phyloP scores from a whole-genome alignment of 371 early-diverging fungal species.

The Capillidium rhysosporum region DNA sequence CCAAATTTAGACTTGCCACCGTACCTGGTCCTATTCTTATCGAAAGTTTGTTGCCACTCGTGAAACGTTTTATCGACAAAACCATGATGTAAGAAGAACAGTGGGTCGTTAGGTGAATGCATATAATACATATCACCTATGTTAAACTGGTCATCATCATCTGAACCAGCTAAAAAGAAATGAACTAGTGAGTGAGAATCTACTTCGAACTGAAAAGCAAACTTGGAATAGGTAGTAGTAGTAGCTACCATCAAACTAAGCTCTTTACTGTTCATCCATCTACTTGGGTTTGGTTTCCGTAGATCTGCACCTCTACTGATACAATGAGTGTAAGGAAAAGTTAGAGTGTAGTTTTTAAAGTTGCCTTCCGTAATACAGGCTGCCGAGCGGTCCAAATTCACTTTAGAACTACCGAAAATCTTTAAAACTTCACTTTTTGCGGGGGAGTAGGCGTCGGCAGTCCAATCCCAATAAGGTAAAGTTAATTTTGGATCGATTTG shows the following conservation, averaged over 20 bases:
- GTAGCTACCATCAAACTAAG: neutral
- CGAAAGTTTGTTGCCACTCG: constrained; percentile 14
- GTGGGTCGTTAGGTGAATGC: constrained; percentile 22
- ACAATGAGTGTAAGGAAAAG: neutral
- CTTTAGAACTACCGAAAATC: constrained; percentile 8
- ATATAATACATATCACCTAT: constrained; percentile 21
- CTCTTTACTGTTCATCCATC: neutral
- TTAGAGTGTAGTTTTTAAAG: neutral
- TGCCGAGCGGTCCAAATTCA: neutral
- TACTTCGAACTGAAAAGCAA: neutral
- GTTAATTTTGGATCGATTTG: neutral
- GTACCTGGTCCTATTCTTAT: neutral
- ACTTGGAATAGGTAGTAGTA: neutral
- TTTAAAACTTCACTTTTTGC: constrained; percentile 1
- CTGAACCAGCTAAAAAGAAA: neutral
- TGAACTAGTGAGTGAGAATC: neutral
- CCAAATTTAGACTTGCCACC: neutral
- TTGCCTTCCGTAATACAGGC: neutral
- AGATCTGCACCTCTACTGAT: neutral
- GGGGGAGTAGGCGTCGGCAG: constrained; percentile 3
- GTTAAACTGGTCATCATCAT: neutral
- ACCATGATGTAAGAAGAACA: constrained; percentile 25
- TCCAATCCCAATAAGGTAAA: constrained; percentile 9
- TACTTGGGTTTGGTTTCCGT: neutral
- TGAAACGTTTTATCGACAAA: constrained; percentile 26